A percentile compares a stretch with the other conserved stretches of the same genome.
Conservation (phyloP, 2,329 filamentous ascomycete species). For the Emmonsiellopsis sp. region DNA sequence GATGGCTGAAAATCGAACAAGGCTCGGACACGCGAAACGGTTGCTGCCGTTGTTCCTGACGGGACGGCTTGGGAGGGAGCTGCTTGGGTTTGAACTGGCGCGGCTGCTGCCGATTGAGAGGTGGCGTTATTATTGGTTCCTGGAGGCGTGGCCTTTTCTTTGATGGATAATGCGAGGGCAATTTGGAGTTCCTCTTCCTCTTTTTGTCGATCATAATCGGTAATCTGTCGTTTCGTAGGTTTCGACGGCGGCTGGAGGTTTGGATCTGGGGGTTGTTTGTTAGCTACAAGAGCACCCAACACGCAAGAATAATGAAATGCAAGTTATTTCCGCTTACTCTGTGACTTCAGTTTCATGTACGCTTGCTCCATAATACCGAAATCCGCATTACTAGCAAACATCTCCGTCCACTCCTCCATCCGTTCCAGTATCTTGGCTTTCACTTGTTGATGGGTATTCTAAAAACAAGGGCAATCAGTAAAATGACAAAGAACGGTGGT, state of each 20-base stretch:
- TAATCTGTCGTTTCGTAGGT: constrained; percentile 85
- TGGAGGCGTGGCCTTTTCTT: constrained; percentile 57
- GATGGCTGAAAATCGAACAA: constrained; percentile 92
- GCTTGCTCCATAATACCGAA: constrained; percentile 97
- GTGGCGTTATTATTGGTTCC: constrained; percentile 31
- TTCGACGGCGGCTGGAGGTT: constrained; percentile 86
- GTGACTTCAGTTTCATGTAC: constrained; percentile 73
- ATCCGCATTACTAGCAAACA: constrained; percentile 83
- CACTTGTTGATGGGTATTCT: constrained; percentile 90
- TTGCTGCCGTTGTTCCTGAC: constrained; percentile 87
- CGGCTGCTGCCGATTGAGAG: constrained; percentile 27
- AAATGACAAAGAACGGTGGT: neutral
- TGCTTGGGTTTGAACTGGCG: constrained; percentile 18
- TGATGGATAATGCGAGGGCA: constrained; percentile 83
- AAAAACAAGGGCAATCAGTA: neutral
- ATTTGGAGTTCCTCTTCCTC: constrained; percentile 97
- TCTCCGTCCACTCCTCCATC: constrained; percentile 92
- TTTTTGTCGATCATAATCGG: constrained; percentile 79
- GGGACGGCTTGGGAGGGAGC: constrained; percentile 39
- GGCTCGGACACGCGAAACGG: constrained; percentile 86
- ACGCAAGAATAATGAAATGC: neutral
- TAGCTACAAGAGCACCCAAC: constrained; percentile 10
- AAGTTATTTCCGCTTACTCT: constrained; percentile 39
- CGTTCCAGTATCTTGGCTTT: constrained; percentile 95
- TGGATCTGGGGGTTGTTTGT: constrained; percentile 56